Evolutionary conservation across 768 basidiomycete genomes (phyloP).

Genomic region (Lanmaoa pseudosensibilis): DNA sequence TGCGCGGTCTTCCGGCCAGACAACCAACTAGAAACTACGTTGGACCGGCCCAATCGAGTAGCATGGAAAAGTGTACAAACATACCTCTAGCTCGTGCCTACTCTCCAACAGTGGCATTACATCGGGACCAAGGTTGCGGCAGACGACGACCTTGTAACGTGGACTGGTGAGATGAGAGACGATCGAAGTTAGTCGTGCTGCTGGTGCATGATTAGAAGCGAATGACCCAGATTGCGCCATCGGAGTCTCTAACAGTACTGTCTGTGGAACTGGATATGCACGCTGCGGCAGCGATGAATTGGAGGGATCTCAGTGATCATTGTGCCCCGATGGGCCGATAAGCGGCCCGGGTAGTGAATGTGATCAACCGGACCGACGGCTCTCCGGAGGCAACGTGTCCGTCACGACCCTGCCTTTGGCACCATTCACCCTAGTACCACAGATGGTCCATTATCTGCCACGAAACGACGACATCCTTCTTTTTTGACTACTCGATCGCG

Average conservation of each 20-base stretch:
- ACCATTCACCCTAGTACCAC: too few relatives aligned
- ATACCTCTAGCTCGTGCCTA: constrained; percentile 56
- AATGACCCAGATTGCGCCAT: constrained; percentile 33
- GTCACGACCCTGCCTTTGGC: too few relatives aligned
- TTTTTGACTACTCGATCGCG: too few relatives aligned
- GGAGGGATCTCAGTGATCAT: background rate
- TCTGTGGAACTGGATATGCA: background rate
- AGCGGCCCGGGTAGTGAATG: too few relatives aligned
- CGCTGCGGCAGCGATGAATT: background rate
- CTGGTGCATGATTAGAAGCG: constrained; percentile 5
- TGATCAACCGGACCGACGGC: constrained; percentile 1
- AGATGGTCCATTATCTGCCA: too few relatives aligned
- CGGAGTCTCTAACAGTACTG: background rate
- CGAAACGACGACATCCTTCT: too few relatives aligned
- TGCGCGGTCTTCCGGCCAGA: constrained; percentile 52
- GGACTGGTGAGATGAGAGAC: constrained; percentile 24
- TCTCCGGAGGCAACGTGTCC: background rate
- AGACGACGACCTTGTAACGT: constrained; percentile 51
- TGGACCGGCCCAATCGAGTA: background rate
- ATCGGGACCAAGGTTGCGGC: constrained; percentile 60
- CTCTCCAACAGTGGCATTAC: constrained; percentile 56
- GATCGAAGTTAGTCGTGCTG: constrained; percentile 28
- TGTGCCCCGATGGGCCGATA: too few relatives aligned
- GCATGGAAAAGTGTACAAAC: constrained; percentile 5
- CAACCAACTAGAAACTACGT: constrained; percentile 38